These are phyloP conservation scores for Phaffomyces opuntiae DNA, from an alignment of 805 yeast genomes.

Conservation along the genomic window DNA sequence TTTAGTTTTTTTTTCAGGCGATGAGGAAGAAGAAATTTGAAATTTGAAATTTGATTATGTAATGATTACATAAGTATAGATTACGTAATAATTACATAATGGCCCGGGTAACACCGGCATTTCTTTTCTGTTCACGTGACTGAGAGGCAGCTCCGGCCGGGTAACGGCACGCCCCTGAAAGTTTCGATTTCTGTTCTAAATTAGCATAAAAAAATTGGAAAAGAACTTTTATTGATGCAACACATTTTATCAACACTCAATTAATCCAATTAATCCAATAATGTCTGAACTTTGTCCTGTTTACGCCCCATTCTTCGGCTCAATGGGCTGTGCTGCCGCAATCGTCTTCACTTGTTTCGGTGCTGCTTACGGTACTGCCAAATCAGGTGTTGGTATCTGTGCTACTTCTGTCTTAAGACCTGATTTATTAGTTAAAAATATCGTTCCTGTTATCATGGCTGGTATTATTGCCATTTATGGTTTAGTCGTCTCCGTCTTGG, in stretches of 20 bases:
- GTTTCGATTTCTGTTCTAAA: neutral
- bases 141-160: neutral
- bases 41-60: no score
- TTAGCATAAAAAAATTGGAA: neutral
- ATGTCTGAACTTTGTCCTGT: constrained; percentile 28
- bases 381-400: constrained; percentile 98
- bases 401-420: constrained; percentile 98
- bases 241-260: neutral
- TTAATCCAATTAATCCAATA: neutral
- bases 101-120: no score
- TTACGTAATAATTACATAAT: no score
- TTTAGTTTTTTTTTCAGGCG: neutral
- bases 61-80: no score
- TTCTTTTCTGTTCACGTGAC: no score
- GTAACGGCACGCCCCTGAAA: neutral
- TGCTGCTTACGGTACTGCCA: constrained; percentile 99
- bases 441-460: constrained; percentile 98
- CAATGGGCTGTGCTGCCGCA: constrained; percentile 99
- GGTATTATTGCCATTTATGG: constrained; percentile 99
- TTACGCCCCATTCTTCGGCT: constrained; percentile 90
- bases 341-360: constrained; percentile 98
- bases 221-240: neutral
- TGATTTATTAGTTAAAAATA: constrained; percentile 84
- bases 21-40: no score
- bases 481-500: constrained; percentile 90